A percentile compares a stretch with the other conserved stretches of the same genome.
These are phyloP conservation scores for Saccharomyces jurei DNA, from an alignment of 805 yeast species.

Conservation along the genomic window DNA sequence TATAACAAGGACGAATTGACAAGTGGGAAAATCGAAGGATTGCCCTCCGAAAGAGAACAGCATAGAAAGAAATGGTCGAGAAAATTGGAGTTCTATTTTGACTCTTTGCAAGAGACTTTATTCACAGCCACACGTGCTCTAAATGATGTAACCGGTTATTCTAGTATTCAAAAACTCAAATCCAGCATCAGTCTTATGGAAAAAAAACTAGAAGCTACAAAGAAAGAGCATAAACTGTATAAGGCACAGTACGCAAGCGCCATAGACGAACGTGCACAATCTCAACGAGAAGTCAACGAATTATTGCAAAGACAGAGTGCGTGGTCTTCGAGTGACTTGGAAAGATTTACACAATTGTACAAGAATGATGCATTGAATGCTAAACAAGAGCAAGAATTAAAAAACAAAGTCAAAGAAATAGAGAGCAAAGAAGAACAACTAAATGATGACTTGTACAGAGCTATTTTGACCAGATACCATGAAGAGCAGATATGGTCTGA, in stretches of 20 bases:
- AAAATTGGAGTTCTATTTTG: constrained; percentile 41
- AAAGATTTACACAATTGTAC: constrained; percentile 73
- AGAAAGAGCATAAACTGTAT: constrained; percentile 39
- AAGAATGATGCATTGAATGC: constrained; percentile 73
- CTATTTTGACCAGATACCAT: constrained; percentile 81
- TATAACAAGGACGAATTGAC: constrained; percentile 33
- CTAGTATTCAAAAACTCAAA: constrained; percentile 67
- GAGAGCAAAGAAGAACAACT: constrained; percentile 62
- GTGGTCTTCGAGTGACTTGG: constrained; percentile 77
- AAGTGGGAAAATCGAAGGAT: constrained; percentile 27
- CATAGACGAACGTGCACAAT: constrained; percentile 50
- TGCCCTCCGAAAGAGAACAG: constrained; percentile 42
- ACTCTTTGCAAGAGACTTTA: constrained; percentile 49
- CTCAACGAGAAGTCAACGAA: constrained; percentile 84
- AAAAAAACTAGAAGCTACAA: constrained; percentile 38
- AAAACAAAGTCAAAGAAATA: constrained; percentile 39
- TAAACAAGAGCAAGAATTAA: constrained; percentile 45
- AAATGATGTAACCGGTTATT: constrained; percentile 89
- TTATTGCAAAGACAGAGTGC: constrained; percentile 72
- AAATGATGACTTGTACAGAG: constrained; percentile 60
- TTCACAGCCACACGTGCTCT: constrained; percentile 58
- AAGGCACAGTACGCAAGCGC: constrained; percentile 53
- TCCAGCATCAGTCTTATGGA: constrained; percentile 52
- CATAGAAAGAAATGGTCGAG: constrained; percentile 36
- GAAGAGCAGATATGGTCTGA: constrained; percentile 99